These are phyloP conservation scores for Boletellus ananas DNA, from an alignment of 768 basidiomycete genomes.

Conservation along the genomic window DNA sequence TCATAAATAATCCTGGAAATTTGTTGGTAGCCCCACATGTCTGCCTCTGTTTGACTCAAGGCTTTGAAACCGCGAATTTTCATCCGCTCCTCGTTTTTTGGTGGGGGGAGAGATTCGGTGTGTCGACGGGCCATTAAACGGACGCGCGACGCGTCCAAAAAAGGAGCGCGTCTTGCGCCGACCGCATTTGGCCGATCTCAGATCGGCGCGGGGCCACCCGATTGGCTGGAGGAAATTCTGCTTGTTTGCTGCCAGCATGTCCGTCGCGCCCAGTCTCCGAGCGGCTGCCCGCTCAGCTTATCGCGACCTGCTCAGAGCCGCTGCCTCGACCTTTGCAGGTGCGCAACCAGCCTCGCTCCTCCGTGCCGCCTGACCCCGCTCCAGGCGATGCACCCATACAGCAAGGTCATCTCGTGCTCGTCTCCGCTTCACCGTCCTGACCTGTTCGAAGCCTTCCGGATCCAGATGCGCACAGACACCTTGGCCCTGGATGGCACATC, in stretches of 20 bases:
- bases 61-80: slow-evolving; percentile 25
- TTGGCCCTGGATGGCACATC: slow-evolving; percentile 38
- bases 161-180: slow-evolving; percentile 40
- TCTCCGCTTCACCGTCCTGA: slow-evolving; percentile 4
- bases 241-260: slow-evolving; percentile 34
- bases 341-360: slow-evolving; percentile 1
- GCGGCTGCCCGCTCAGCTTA: slow-evolving; percentile 74
- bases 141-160: slow-evolving; percentile 34
- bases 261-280: slow-evolving; percentile 52
- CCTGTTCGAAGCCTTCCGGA: slow-evolving; percentile 55
- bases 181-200: slow-evolving; percentile 31
- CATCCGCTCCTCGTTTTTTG: slow-evolving; percentile 29
- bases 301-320: slow-evolving; percentile 64
- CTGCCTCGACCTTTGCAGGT: slow-evolving; percentile 66
- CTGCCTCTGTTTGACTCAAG: slow-evolving; percentile 13
- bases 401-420: slow-evolving; percentile 34
- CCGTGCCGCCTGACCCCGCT: not conserved
- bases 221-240: slow-evolving; percentile 12
- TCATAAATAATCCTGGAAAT: slow-evolving; percentile 13
- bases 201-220: slow-evolving; percentile 23
- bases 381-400: slow-evolving; percentile 57
- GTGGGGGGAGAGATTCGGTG: slow-evolving; percentile 25
- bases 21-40: slow-evolving; percentile 14
- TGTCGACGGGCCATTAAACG: slow-evolving; percentile 25
- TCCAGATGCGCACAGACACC: slow-evolving; percentile 59